Evolutionary conservation across 257 asterid genomes (phyloP).

Genomic region (Catharanthus roseus): DNA sequence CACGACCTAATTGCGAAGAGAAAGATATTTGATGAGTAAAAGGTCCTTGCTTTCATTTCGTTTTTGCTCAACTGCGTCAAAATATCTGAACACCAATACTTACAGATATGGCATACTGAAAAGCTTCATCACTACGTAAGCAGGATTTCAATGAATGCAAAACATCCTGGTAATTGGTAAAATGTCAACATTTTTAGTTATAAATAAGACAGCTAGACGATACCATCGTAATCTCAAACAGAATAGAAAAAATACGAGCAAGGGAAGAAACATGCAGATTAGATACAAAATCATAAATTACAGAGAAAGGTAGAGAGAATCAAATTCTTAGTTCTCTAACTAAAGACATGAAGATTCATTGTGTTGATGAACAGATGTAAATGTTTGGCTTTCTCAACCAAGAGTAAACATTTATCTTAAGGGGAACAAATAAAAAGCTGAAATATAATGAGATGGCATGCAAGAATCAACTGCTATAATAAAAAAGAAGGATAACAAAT

Average conservation of each 20-base stretch:
- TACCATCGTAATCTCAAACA: neutral
- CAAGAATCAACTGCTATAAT: neutral
- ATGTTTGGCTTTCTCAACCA: neutral
- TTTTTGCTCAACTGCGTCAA: neutral
- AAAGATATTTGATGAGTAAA: neutral
- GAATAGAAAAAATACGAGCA: neutral
- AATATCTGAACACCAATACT: conserved; percentile 25
- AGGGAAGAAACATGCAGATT: too few relatives aligned
- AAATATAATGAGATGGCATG: neutral
- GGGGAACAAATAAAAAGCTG: neutral
- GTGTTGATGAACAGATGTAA: neutral
- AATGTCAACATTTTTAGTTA: conserved; percentile 6
- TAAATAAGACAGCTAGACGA: neutral
- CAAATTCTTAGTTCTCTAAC: neutral
- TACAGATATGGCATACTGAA: conserved; percentile 74
- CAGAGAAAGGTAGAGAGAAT: neutral
- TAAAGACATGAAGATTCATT: neutral
- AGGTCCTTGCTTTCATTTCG: neutral
- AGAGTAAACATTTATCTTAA: neutral
- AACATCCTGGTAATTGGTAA: conserved; percentile 54
- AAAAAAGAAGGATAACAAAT: neutral
- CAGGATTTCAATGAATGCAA: conserved; percentile 63
- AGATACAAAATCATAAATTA: neutral
- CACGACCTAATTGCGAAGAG: conserved; percentile 44
- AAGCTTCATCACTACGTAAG: conserved; percentile 65